phyloP scores from a whole-genome alignment of 805 yeast genomes.

The Kuraishia capsulata region DNA sequence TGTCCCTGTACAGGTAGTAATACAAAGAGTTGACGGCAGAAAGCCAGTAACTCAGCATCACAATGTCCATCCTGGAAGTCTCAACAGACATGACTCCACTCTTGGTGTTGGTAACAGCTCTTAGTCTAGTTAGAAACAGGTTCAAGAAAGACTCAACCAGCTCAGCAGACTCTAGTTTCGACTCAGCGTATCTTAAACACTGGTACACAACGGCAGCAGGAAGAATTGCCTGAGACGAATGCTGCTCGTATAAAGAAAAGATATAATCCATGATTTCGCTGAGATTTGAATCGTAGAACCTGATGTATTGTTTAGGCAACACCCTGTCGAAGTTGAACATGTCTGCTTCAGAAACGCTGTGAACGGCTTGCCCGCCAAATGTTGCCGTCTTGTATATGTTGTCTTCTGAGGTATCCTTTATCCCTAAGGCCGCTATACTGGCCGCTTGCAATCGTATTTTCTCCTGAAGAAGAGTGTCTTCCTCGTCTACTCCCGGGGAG shows the following conservation, averaged over 20 bases:
- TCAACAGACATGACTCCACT: constrained; percentile 41
- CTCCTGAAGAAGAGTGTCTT: constrained; percentile 24
- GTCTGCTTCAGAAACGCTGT: constrained; percentile 21
- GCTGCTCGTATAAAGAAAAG: constrained; percentile 32
- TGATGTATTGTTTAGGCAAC: constrained; percentile 49
- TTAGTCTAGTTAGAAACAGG: constrained; percentile 50
- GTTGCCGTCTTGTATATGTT: constrained; percentile 14
- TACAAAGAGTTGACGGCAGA: constrained; percentile 69
- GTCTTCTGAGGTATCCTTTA: constrained; percentile 10
- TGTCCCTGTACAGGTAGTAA: constrained; percentile 66
- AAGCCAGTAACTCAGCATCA: constrained; percentile 78
- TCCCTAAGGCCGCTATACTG: constrained; percentile 14
- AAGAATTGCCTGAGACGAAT: constrained; percentile 39
- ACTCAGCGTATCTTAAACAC: constrained; percentile 59
- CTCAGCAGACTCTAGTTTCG: constrained; percentile 42
- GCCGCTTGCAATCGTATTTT: constrained; percentile 25
- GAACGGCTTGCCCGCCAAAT: constrained; percentile 22
- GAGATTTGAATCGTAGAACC: constrained; percentile 51
- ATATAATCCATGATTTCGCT: constrained; percentile 38
- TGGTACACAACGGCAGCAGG: constrained; percentile 69
- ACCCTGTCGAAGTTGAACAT: constrained; percentile 51
- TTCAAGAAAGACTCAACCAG: constrained; percentile 52
- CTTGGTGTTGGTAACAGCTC: constrained; percentile 50
- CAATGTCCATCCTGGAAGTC: constrained; percentile 48
- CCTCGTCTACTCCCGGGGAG: constrained; percentile 11